Evolutionary conservation across 352 stramenopile species (phyloP), one percentile per base, ranked within the genome.

Genomic region (Globisporangium echinulatum): DNA sequence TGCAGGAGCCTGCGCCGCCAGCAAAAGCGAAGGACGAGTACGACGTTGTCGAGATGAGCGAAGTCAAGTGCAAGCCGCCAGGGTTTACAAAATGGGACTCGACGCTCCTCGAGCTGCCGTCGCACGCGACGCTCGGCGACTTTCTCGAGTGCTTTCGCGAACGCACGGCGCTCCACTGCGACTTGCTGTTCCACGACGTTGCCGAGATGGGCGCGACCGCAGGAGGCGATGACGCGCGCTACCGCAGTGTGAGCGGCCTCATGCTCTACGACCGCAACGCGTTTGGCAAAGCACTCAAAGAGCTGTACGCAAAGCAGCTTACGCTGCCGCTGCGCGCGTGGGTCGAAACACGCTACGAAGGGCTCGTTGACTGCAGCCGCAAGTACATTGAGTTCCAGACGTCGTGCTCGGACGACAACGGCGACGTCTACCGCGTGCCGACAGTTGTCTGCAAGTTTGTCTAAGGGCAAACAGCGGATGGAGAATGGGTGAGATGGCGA

Each of bases 21-120:
- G 74, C 81, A 72, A 92, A 90, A 67, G 82, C 87, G 19, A 94
- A 97, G 74, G 89, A 97, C 62, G 87, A 96, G 66, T 97, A 96
- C 64, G 90, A 97, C 49, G 76, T 90, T 39, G 83, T 94, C 25
- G 85, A 94, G 56, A 94, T 94, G 85, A 79, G 75, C 43, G 82
- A 94, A 62, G 85, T 94, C 14, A 89, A 90, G 64, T 94, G 85
- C 79, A 92, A 90, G 53, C 85, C 85, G 5, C 36, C 85, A 59
- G 82, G 82, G 15, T 97, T 97, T 64, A 97, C 89, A 3, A 97
- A 97, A 71, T 97, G 90, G 90, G 90, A 97, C 71, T 94, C 82
- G 52, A 94, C 85, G 17, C 17, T 90, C 9, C 75, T 94, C 46
- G 74, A 88, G 58, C 61, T 94, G 6, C 77, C 78, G n/a, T 81